Evolutionary conservation across 2,329 filamentous ascomycete species (phyloP).

Genomic region (Ophiostoma quercus): DNA sequence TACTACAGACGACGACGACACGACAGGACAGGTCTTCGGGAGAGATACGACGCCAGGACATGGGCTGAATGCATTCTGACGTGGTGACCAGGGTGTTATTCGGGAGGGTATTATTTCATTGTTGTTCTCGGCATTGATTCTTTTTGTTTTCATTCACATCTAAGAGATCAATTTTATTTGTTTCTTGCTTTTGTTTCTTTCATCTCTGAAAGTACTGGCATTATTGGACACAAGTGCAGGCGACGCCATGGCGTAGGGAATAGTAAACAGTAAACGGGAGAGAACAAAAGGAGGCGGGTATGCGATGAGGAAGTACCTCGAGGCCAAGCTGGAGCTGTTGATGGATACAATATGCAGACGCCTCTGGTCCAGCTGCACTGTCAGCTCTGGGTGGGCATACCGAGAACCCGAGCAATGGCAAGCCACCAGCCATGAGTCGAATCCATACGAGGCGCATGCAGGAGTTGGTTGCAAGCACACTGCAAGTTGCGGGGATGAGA

Average conservation of each 20-base stretch:
- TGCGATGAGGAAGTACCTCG: background rate
- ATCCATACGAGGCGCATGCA: background rate
- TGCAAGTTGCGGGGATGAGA: conserved; percentile 3
- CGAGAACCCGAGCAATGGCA: too few relatives aligned
- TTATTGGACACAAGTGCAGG: background rate
- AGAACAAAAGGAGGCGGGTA: background rate
- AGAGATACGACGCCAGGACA: background rate
- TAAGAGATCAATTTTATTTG: background rate
- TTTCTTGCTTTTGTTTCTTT: background rate
- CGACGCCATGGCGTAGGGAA: background rate
- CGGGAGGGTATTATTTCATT: background rate
- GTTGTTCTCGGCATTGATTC: background rate
- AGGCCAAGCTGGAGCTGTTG: background rate
- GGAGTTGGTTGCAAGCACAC: background rate
- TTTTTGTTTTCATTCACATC: background rate
- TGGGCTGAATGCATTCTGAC: conserved; percentile 11
- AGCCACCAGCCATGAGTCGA: background rate
- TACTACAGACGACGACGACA: background rate
- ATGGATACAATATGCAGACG: background rate
- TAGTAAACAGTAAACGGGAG: background rate
- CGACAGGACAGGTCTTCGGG: background rate
- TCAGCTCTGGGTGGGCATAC: too few relatives aligned
- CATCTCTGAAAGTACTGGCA: background rate
- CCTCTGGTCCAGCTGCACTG: too few relatives aligned
- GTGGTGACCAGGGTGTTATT: conserved; percentile 5